Evolutionary conservation across 1,284 basidiomycete genomes (phyloP).

Genomic region (Kwoniella shivajii): DNA sequence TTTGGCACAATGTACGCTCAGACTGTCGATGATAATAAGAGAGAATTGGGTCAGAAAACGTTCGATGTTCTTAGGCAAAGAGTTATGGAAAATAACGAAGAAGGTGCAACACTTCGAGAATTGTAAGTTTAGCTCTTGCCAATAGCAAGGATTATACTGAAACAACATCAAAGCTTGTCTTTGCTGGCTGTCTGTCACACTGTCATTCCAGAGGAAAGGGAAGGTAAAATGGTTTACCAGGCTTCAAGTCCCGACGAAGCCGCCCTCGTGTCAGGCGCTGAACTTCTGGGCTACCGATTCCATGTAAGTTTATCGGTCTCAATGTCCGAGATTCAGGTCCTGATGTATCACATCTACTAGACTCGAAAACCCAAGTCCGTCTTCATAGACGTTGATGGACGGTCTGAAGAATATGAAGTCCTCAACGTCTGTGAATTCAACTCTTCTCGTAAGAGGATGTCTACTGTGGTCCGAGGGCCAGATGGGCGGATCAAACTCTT

Average conservation of each 20-base stretch:
- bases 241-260: slow-evolving; percentile 98
- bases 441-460: slow-evolving; percentile 97
- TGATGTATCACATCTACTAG: no score
- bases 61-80: slow-evolving; percentile 50
- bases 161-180: slow-evolving; percentile 66
- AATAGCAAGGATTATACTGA: no score
- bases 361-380: slow-evolving; percentile 94
- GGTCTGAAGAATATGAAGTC: slow-evolving; percentile 79
- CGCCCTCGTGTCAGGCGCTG: slow-evolving; percentile 91
- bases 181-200: slow-evolving; percentile 96
- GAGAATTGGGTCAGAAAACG: slow-evolving; percentile 60
- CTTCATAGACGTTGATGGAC: slow-evolving; percentile 78
- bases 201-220: slow-evolving; percentile 91
- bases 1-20: slow-evolving; percentile 89
- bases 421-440: slow-evolving; percentile 99
- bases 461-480: slow-evolving; percentile 83
- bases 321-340: no score
- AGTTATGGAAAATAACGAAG: slow-evolving; percentile 61
- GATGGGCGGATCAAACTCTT: slow-evolving; percentile 92
- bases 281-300: slow-evolving; percentile 89
- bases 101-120: slow-evolving; percentile 72
- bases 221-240: slow-evolving; percentile 83
- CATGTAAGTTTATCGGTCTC: slow-evolving; percentile 78
- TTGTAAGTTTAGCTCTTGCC: no score
- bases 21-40: slow-evolving; percentile 77